Percentiles rank a stretch among this genome's conserved stretches.
phyloP scores from a whole-genome alignment of 2,329 filamentous ascomycete species.

The Didymella sp. region DNA sequence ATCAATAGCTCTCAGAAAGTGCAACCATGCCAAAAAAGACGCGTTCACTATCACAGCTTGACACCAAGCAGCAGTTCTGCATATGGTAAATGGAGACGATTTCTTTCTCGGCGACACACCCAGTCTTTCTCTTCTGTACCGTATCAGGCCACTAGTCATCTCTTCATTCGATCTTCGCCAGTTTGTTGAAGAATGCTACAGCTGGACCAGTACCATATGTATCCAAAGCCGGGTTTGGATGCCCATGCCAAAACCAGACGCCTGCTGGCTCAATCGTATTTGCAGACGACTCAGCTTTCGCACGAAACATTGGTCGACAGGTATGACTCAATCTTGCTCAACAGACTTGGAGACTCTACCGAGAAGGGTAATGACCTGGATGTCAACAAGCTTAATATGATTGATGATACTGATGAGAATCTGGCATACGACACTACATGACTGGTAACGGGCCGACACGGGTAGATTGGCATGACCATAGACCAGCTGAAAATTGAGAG shows the following conservation, averaged over 20 bases:
- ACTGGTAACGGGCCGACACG: conserved; percentile 15
- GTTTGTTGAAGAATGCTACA: too few species aligned
- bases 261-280: conserved; percentile 48
- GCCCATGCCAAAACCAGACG: conserved; percentile 47
- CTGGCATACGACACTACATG: conserved; percentile 1
- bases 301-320: conserved; percentile 52
- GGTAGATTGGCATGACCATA: neutral
- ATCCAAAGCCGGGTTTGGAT: conserved; percentile 44
- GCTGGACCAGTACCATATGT: conserved; percentile 42
- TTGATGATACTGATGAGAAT: conserved; percentile 6
- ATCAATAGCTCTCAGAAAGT: too few species aligned
- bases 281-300: conserved; percentile 48
- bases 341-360: conserved; percentile 37
- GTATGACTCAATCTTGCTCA: conserved; percentile 42
- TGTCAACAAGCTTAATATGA: conserved; percentile 31
- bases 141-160: too few species aligned
- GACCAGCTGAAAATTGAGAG: conserved; percentile 1
- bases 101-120: too few species aligned
- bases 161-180: too few species aligned
- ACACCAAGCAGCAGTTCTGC: too few species aligned
- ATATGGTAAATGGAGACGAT: too few species aligned
- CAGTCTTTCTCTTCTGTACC: too few species aligned
- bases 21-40: too few species aligned
- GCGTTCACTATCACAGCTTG: too few species aligned
- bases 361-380: conserved; percentile 44